These are phyloP conservation scores for Isatis lusitanica DNA, from an alignment of 441 rosid species.

Conservation along the genomic window DNA sequence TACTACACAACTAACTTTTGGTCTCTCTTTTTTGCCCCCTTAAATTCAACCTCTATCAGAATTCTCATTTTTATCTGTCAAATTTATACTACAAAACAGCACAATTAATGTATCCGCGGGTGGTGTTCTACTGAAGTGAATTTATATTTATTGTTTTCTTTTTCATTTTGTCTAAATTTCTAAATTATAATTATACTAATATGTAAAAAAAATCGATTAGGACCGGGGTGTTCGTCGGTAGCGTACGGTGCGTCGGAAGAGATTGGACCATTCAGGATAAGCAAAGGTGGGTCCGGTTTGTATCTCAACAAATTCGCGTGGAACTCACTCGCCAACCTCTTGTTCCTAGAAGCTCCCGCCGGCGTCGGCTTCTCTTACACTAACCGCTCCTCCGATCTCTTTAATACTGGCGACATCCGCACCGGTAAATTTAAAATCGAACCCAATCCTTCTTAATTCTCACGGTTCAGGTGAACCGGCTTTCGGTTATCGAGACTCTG, in stretches of 20 bases:
- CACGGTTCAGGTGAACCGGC: not conserved
- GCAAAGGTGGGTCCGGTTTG: constrained; percentile 74
- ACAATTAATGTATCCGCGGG: not conserved
- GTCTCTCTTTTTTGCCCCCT: not conserved
- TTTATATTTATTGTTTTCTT: not conserved
- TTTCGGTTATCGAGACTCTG: not conserved
- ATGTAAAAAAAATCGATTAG: constrained; percentile 23
- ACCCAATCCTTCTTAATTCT: not conserved
- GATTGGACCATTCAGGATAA: constrained; percentile 87
- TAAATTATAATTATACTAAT: not conserved
- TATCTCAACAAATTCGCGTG: constrained; percentile 85
- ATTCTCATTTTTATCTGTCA: not conserved
- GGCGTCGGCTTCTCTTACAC: constrained; percentile 97
- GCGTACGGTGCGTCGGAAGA: constrained; percentile 97
- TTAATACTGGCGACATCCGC: constrained; percentile 75
- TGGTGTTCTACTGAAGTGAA: not conserved
- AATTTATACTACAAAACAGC: not conserved
- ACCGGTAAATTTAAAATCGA: constrained; percentile 55
- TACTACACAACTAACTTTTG: constrained; percentile 38
- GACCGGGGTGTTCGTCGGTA: constrained; percentile 96
- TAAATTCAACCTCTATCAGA: constrained; percentile 25
- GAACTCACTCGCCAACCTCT: constrained; percentile 81
- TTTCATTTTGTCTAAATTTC: not conserved
- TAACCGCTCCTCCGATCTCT: constrained; percentile 77
- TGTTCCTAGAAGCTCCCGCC: constrained; percentile 95